A percentile compares a stretch with the other conserved stretches of the same genome.
Conservation (phyloP, 164 flowering plant genomes). For the Magnolia sinica region DNA sequence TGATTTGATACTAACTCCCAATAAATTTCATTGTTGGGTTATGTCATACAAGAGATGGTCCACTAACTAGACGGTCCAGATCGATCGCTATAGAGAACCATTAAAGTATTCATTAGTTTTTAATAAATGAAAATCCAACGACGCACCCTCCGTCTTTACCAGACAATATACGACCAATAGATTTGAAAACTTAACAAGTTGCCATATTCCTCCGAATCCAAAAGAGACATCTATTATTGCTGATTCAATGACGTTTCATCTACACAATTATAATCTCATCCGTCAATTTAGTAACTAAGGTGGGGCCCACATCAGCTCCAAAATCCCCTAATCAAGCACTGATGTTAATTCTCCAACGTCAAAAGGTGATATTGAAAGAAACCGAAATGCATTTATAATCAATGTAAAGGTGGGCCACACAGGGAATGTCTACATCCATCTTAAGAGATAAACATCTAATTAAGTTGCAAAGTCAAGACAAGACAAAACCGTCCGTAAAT, state of each 20-base stretch:
- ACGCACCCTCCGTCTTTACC: neutral
- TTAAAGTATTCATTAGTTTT: too few species aligned
- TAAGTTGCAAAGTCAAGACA: neutral
- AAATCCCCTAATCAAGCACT: conserved; percentile 11
- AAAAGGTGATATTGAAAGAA: neutral
- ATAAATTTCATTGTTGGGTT: too few species aligned
- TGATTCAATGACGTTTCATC: conserved; percentile 32
- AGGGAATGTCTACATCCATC: neutral
- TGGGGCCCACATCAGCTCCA: conserved; percentile 11
- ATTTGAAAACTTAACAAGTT: conserved; percentile 5
- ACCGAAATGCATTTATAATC: neutral
- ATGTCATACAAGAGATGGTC: too few species aligned
- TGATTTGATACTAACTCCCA: too few species aligned
- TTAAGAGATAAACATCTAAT: neutral
- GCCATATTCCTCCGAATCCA: conserved; percentile 12
- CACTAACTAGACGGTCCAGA: too few species aligned
- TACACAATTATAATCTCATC: neutral
- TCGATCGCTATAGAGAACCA: too few species aligned
- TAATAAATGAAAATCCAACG: too few species aligned
- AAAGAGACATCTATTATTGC: conserved; percentile 11
- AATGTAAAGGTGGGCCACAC: neutral
- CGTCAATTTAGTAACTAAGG: conserved; percentile 8
- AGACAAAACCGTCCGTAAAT: conserved; percentile 19
- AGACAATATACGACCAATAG: neutral
- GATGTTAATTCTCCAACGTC: neutral